phyloP scores from a whole-genome alignment of 176 grass and related monocot species.

The Alopecurus myosuroides region DNA sequence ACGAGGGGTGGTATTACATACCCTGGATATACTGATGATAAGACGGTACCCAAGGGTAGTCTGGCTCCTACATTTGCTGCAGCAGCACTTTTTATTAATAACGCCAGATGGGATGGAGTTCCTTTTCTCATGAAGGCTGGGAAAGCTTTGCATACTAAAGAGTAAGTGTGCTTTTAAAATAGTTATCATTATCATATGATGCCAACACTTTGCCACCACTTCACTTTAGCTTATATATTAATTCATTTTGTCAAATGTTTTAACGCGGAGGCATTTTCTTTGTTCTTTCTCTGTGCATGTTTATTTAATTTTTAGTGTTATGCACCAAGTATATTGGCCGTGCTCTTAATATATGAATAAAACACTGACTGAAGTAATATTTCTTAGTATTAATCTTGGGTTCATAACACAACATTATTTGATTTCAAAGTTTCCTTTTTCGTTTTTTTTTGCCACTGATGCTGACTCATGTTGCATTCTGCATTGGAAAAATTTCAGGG shows the following conservation, averaged over 20 bases:
- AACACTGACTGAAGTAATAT: not conserved
- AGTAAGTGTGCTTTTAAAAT: slow-evolving; percentile 35
- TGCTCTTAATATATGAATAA: not conserved
- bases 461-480: not conserved
- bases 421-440: not conserved
- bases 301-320: not conserved
- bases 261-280: not conserved
- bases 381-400: not conserved
- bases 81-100: slow-evolving; percentile 85
- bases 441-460: not conserved
- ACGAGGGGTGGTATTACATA: slow-evolving; percentile 59
- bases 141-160: slow-evolving; percentile 80
- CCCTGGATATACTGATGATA: slow-evolving; percentile 84
- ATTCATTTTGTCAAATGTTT: not conserved
- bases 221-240: not conserved
- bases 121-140: slow-evolving; percentile 98
- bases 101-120: slow-evolving; percentile 94
- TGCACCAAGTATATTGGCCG: not conserved
- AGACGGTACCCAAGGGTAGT: slow-evolving; percentile 74
- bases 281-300: not conserved
- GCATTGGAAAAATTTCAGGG: slow-evolving; percentile 35
- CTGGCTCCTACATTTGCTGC: slow-evolving; percentile 87
- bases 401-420: not conserved
- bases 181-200: not conserved
- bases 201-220: not conserved